Evolutionary conservation across 169 alveolate genomes (phyloP), one percentile per base, ranked within the genome.

Genomic region (Eimeria necatrix): DNA sequence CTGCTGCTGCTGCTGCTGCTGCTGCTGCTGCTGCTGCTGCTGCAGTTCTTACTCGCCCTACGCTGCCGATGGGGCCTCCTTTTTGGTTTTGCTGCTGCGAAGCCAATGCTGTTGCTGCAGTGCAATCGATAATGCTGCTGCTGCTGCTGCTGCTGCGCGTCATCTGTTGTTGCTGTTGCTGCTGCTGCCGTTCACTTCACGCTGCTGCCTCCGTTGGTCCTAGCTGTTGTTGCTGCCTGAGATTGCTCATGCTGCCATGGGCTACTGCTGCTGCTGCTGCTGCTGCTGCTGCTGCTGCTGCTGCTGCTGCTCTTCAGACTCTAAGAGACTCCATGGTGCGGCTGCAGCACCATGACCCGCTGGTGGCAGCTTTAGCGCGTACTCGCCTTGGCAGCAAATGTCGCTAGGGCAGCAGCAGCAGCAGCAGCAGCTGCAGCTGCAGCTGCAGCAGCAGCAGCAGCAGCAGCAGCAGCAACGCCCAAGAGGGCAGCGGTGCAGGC

Each of bases 221-320:
- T 32, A 32, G 41, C 41, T 32, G 41, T 32, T 32, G 41, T 2
- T 32, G 41, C 41, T 32, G 41, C 41, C 41, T 32, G 41, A 32
- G 0, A 32, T 32, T 0, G 41, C 41, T 2, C 41, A 32, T 32
- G 41, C 41, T 32, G 41, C 68, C 0, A 3, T 3, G 20, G 68
- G 12, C 0, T 56, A 1, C 12, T 56, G 68, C 68, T 41, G 48
- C 85, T 74, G 85, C 60, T 74, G 85, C 59, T 46, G 85, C 26
- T 22, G 4, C 5, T 74, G 89, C 89, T 80, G 70, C 68, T 78
- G 61, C 61, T 10, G 8, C 51, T 32, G 51, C 5, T 9, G 78
- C 59, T 74, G 89, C 71, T 80, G 71, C 70, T 80, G 70, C 70
- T 80, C 48, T 46, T 49, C 89, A 80, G 89, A 80, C 89, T 14